Percentiles rank a stretch among this genome's conserved stretches.
phyloP scores from a whole-genome alignment of 1,139 yeast genomes.

The Candida glucosophila region DNA sequence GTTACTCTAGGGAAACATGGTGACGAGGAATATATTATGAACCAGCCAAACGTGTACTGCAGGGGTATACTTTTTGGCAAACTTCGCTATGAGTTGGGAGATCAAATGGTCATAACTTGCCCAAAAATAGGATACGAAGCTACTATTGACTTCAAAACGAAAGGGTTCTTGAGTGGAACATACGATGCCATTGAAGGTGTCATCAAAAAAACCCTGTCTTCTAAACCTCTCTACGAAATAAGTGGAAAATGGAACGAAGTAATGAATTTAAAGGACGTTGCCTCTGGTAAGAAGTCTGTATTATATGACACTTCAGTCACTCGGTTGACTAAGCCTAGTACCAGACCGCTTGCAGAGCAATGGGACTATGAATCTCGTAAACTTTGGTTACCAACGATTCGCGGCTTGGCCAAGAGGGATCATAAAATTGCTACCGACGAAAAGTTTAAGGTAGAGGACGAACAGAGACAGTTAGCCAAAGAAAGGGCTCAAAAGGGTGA shows the following conservation, averaged over 20 bases:
- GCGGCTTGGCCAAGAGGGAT: constrained; percentile 67
- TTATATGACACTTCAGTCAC: constrained; percentile 61
- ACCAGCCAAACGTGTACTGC: constrained; percentile 95
- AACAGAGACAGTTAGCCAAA: constrained; percentile 68
- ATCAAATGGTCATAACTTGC: constrained; percentile 71
- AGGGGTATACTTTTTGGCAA: constrained; percentile 89
- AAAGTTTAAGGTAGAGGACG: constrained; percentile 76
- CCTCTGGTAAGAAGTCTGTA: constrained; percentile 39
- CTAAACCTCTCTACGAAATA: constrained; percentile 54
- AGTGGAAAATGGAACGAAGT: constrained; percentile 92
- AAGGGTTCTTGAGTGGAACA: constrained; percentile 88
- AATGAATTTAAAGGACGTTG: constrained; percentile 56
- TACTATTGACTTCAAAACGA: constrained; percentile 87
- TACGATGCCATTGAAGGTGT: constrained; percentile 83
- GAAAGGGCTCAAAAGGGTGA: constrained; percentile 70
- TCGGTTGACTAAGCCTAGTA: constrained; percentile 49
- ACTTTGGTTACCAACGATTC: constrained; percentile 75
- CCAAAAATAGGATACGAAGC: constrained; percentile 53
- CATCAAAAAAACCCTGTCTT: constrained; percentile 44
- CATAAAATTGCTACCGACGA: constrained; percentile 83
- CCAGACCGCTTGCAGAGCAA: constrained; percentile 73
- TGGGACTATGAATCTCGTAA: constrained; percentile 72
- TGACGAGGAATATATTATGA: constrained; percentile 64
- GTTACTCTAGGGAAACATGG: constrained; percentile 59
- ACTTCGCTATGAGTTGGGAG: constrained; percentile 85